These are phyloP conservation scores for Nicotiana tomentosiformis DNA, from an alignment of 257 asterid species.

Conservation along the genomic window DNA sequence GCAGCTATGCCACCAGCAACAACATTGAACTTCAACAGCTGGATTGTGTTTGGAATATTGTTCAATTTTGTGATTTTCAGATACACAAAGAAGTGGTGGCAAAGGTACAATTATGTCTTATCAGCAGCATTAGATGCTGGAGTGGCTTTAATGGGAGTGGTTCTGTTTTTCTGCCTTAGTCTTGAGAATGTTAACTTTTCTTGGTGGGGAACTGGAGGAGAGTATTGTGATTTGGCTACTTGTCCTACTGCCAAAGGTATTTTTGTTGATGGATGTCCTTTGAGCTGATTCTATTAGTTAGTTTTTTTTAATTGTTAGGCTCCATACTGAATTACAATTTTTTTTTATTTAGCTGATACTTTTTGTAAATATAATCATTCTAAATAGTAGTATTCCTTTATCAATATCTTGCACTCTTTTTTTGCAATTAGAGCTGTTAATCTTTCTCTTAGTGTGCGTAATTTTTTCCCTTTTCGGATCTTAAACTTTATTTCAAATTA, in stretches of 20 bases:
- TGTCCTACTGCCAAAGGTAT: conserved; percentile 69
- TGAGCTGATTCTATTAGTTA: conserved; percentile 13
- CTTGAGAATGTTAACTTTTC: conserved; percentile 11
- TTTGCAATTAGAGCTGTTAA: too few relatives aligned
- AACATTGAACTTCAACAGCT: conserved; percentile 58
- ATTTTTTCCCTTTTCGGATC: too few relatives aligned
- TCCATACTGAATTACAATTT: background rate
- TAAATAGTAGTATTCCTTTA: background rate
- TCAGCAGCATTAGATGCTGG: conserved; percentile 83
- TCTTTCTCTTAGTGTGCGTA: too few relatives aligned
- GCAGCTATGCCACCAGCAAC: conserved; percentile 62
- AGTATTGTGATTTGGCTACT: conserved; percentile 43
- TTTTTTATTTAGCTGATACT: too few relatives aligned
- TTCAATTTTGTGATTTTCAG: conserved; percentile 50
- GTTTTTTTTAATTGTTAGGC: background rate
- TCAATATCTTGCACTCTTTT: too few relatives aligned
- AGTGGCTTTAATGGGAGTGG: conserved; percentile 66
- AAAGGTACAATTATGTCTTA: conserved; percentile 54
- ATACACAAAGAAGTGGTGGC: conserved; percentile 75
- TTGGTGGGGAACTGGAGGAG: conserved; percentile 61
- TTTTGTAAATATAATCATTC: background rate
- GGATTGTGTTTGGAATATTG: conserved; percentile 44
- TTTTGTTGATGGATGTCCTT: conserved; percentile 53
- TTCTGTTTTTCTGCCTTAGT: conserved; percentile 33
- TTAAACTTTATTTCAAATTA: too few relatives aligned